phyloP scores from a whole-genome alignment of 352 stramenopile species.

The Phytophthora meadii region DNA sequence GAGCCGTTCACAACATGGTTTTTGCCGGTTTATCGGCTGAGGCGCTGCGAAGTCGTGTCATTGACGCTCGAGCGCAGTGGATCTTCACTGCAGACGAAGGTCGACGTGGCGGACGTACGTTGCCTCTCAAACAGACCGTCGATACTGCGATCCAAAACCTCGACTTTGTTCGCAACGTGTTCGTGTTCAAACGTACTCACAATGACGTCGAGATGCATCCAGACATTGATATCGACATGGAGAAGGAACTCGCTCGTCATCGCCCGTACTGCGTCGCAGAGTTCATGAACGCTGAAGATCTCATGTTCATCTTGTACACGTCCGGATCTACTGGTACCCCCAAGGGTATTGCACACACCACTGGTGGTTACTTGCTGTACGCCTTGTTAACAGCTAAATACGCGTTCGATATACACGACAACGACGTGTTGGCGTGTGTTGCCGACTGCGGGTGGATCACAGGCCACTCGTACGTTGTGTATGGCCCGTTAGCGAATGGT shows the following conservation, averaged over 20 bases:
- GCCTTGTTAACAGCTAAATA: constrained; percentile 93
- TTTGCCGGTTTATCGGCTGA: constrained; percentile 96
- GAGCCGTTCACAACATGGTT: constrained; percentile 96
- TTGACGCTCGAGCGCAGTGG: constrained; percentile 83
- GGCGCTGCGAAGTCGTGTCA: constrained; percentile 93
- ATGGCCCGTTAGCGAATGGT: constrained; percentile 75
- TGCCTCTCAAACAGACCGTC: constrained; percentile 95
- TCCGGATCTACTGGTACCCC: constrained; percentile 20
- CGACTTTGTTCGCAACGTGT: constrained; percentile 79
- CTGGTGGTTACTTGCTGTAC: neutral
- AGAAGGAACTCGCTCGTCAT: constrained; percentile 82
- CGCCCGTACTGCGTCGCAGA: constrained; percentile 95
- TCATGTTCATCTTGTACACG: constrained; percentile 31
- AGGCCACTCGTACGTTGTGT: constrained; percentile 96
- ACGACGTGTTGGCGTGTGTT: constrained; percentile 95
- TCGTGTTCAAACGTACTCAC: constrained; percentile 3
- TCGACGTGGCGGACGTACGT: constrained; percentile 88
- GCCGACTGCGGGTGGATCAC: constrained; percentile 97
- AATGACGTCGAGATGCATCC: constrained; percentile 68
- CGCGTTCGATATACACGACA: constrained; percentile 92
- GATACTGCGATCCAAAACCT: constrained; percentile 90
- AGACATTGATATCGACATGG: constrained; percentile 92
- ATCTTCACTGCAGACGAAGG: constrained; percentile 95
- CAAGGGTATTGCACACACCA: constrained; percentile 15
- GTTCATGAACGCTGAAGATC: constrained; percentile 90